These are phyloP conservation scores for Blumeria graminis DNA, from an alignment of 2,329 filamentous ascomycete genomes.

Conservation along the genomic window DNA sequence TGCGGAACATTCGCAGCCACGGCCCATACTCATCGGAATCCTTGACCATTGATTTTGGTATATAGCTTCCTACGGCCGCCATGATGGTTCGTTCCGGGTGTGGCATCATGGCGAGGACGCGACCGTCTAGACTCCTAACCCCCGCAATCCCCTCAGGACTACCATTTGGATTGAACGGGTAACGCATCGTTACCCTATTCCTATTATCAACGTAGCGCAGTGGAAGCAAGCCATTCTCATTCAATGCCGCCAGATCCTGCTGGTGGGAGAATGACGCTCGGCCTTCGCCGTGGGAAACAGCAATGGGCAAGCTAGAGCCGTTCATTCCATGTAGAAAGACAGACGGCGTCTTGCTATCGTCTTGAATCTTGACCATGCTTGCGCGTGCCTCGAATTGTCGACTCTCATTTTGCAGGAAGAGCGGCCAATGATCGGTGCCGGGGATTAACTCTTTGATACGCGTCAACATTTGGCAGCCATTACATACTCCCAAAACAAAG, in stretches of 20 bases:
- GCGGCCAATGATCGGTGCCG: constrained; percentile 62
- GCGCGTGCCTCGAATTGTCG: constrained; percentile 81
- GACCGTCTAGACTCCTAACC: constrained; percentile 38
- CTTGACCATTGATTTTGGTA: constrained; percentile 28
- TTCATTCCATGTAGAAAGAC: constrained; percentile 83
- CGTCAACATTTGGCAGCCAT: constrained; percentile 87
- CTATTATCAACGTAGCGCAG: constrained; percentile 73
- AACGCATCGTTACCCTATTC: constrained; percentile 48
- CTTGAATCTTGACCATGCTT: constrained; percentile 59
- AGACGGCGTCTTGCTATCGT: constrained; percentile 33
- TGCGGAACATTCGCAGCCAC: constrained; percentile 48
- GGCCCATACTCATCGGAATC: constrained; percentile 48
- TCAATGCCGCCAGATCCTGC: constrained; percentile 27
- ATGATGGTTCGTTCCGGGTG: constrained; percentile 49
- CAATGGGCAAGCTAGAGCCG: constrained; percentile 60
- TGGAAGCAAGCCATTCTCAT: constrained; percentile 44
- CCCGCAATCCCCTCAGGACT: constrained; percentile 44
- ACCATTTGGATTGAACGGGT: constrained; percentile 70
- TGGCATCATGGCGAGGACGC: constrained; percentile 50
- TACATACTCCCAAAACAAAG: constrained; percentile 85
- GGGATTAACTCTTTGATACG: constrained; percentile 66
- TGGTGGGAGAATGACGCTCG: constrained; percentile 44
- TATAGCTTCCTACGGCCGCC: constrained; percentile 40
- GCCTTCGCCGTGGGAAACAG: constrained; percentile 78
- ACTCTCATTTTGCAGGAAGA: constrained; percentile 61